phyloP scores from a whole-genome alignment of 2,329 filamentous ascomycete genomes.

The Neoscytalidium dimidiatum region DNA sequence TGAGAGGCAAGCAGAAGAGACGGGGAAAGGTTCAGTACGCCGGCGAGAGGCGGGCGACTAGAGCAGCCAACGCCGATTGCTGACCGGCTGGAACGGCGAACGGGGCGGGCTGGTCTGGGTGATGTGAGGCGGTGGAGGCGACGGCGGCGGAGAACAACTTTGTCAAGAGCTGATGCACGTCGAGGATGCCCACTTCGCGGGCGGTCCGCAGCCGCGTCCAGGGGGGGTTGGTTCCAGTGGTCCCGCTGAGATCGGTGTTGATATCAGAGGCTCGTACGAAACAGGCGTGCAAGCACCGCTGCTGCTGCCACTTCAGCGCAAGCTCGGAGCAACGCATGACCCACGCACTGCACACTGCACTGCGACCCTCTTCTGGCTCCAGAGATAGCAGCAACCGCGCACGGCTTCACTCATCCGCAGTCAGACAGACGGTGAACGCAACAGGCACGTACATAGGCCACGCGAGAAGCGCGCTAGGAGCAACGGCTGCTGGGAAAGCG shows the following conservation, averaged over 20 bases:
- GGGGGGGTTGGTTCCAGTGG: not conserved
- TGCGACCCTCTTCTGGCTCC: not conserved
- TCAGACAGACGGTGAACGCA: conserved; percentile 5
- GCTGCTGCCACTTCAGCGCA: conserved; percentile 9
- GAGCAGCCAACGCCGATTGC: not conserved
- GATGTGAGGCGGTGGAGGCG: not conserved
- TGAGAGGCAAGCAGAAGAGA: not conserved
- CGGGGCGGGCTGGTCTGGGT: not conserved
- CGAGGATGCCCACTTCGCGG: not conserved
- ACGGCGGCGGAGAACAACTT: not conserved
- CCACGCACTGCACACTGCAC: conserved; percentile 2
- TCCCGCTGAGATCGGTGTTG: not conserved
- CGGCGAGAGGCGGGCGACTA: not conserved
- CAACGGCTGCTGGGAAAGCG: not conserved
- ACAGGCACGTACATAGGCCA: too few relatives aligned
- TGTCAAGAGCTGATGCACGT: not conserved
- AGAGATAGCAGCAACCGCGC: not conserved
- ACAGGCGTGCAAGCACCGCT: not conserved
- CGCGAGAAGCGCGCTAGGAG: not conserved
- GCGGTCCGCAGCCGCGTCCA: conserved; percentile 10
- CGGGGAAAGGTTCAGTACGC: not conserved
- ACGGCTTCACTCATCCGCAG: not conserved
- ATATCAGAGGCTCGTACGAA: conserved; percentile 11
- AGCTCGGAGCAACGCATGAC: conserved; percentile 5
- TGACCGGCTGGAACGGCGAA: not conserved